Percentiles rank a stretch among this genome's conserved stretches.
Evolutionary conservation across 306 rosid genomes (phyloP).

Genomic region (Cicer pinnatifidum): DNA sequence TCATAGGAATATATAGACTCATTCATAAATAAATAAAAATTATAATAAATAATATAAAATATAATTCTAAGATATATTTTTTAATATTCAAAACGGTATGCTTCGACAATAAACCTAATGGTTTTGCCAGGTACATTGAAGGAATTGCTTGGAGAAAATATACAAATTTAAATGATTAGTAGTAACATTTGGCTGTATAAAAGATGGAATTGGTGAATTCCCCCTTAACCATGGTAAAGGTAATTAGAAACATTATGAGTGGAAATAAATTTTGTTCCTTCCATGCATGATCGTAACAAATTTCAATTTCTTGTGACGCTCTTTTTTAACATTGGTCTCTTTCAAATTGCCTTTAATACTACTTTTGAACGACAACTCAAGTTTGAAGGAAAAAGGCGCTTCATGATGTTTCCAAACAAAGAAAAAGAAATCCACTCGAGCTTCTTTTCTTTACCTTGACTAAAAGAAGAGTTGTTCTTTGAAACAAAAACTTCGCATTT

Average conservation of each 20-base stretch:
- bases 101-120: no score
- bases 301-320: constrained; percentile 65
- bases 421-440: constrained; percentile 41
- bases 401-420: constrained; percentile 47
- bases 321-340: constrained; percentile 44
- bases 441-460: constrained; percentile 65
- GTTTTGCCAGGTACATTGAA: no score
- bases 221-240: background rate
- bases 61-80: no score
- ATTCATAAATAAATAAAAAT: no score
- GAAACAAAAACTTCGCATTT: constrained; percentile 45
- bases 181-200: no score
- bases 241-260: constrained; percentile 20
- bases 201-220: no score
- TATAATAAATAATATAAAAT: no score
- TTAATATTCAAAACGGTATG: no score
- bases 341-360: constrained; percentile 47
- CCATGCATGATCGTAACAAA: constrained; percentile 30
- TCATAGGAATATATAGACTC: no score
- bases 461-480: constrained; percentile 53
- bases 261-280: constrained; percentile 15
- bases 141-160: no score
- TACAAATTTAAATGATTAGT: no score
- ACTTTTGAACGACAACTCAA: constrained; percentile 54
- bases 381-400: constrained; percentile 39